Conservation (phyloP, 345 rosid species). For the Psidium guajava region DNA sequence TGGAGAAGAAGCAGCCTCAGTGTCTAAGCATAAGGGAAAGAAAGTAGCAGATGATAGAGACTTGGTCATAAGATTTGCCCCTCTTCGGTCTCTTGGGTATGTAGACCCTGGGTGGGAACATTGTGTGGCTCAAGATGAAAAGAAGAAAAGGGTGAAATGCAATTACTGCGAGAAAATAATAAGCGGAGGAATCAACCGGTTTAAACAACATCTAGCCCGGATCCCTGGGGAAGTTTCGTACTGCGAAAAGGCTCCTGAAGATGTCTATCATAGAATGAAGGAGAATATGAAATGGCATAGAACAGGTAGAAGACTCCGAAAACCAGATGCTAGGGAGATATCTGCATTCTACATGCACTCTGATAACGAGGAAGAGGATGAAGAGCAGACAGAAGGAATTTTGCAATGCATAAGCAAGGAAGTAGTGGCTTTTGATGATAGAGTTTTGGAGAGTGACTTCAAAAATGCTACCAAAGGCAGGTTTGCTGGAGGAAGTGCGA, state of each 20-base stretch:
- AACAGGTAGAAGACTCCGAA: slow-evolving; percentile 20
- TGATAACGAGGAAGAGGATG: slow-evolving; percentile 22
- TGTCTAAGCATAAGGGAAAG: slow-evolving; percentile 17
- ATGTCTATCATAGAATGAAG: slow-evolving; percentile 33
- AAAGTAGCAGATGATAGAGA: slow-evolving; percentile 7
- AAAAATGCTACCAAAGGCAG: slow-evolving; percentile 1
- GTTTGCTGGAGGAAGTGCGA: slow-evolving; percentile 2
- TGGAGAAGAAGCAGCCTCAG: slow-evolving; percentile 11
- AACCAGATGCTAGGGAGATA: slow-evolving; percentile 11
- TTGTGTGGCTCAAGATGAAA: slow-evolving; percentile 32
- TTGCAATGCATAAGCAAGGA: slow-evolving; percentile 5
- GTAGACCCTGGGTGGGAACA: slow-evolving; percentile 46
- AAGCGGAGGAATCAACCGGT: slow-evolving; percentile 42
- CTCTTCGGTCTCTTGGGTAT: slow-evolving; percentile 32
- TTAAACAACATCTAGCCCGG: slow-evolving; percentile 40
- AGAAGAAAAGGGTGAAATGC: slow-evolving; percentile 42
- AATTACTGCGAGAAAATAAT: slow-evolving; percentile 37
- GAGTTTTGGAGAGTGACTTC: slow-evolving; percentile 6
- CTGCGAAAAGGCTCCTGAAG: slow-evolving; percentile 33
- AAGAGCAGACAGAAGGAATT: slow-evolving; percentile 16
- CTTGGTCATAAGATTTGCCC: slow-evolving; percentile 11
- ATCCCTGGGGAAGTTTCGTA: slow-evolving; percentile 43
- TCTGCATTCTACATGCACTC: slow-evolving; percentile 15
- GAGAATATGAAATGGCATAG: slow-evolving; percentile 47
- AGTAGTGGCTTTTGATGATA: slow-evolving; percentile 8